Evolutionary conservation across 1,139 yeast species (phyloP).

Genomic region (Diutina rugosa): DNA sequence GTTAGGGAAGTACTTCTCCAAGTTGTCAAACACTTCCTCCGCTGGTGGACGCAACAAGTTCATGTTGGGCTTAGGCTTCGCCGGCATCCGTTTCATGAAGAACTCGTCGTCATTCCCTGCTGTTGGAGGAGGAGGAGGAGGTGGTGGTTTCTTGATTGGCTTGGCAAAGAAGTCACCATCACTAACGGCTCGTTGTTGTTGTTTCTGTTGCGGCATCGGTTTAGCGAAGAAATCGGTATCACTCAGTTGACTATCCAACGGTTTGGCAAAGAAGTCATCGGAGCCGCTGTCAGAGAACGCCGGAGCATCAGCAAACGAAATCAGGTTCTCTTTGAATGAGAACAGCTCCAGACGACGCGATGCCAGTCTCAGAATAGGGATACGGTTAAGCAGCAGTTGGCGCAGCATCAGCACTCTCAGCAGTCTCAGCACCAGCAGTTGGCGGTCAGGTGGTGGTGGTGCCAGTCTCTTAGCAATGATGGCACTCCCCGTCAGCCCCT

Average conservation of each 20-base stretch:
- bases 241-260: slow-evolving; percentile 6
- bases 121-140: not conserved
- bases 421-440: not conserved
- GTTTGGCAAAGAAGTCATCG: slow-evolving; percentile 44
- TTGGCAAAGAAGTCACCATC: slow-evolving; percentile 21
- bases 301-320: slow-evolving; percentile 68
- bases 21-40: slow-evolving; percentile 81
- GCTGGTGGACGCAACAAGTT: slow-evolving; percentile 66
- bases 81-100: slow-evolving; percentile 11
- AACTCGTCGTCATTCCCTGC: slow-evolving; percentile 12
- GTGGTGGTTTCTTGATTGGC: slow-evolving; percentile 8
- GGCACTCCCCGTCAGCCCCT: not conserved
- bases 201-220: slow-evolving; percentile 8
- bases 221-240: slow-evolving; percentile 23
- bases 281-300: slow-evolving; percentile 18
- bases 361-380: not conserved
- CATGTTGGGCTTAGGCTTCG: not conserved
- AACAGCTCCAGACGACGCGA: not conserved
- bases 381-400: not conserved
- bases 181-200: slow-evolving; percentile 6
- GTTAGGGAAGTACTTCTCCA: slow-evolving; percentile 85
- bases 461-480: slow-evolving; percentile 8
- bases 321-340: slow-evolving; percentile 46
- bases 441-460: slow-evolving; percentile 7
- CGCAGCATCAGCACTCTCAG: not conserved